Evolutionary conservation across 2,329 filamentous ascomycete species (phyloP).

Genomic region (Fusarium sp.): DNA sequence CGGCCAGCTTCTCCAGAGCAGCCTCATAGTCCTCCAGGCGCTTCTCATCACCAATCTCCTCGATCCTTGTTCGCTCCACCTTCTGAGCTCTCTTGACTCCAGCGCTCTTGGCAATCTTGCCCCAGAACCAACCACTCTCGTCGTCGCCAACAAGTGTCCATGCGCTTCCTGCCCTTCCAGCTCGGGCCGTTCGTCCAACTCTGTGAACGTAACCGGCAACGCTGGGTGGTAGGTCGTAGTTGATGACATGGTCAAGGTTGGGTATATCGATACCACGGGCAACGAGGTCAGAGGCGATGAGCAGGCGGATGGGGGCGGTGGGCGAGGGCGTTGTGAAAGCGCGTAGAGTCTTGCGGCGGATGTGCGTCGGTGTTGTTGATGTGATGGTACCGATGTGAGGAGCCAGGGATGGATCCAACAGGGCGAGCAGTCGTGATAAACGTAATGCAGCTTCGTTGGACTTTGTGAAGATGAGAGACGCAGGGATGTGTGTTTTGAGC

Average conservation of each 20-base stretch:
- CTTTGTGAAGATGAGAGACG: constrained; percentile 86
- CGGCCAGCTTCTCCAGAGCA: constrained; percentile 73
- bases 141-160: constrained; percentile 88
- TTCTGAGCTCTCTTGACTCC: constrained; percentile 61
- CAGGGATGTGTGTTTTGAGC: constrained; percentile 53
- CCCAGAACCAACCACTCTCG: constrained; percentile 94
- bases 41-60: constrained; percentile 61
- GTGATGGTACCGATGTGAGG: constrained; percentile 77
- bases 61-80: constrained; percentile 64
- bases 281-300: constrained; percentile 94
- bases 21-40: constrained; percentile 63
- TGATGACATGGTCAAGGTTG: constrained; percentile 85
- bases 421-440: constrained; percentile 80
- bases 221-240: constrained; percentile 90
- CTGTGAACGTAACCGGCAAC: constrained; percentile 90
- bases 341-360: constrained; percentile 75
- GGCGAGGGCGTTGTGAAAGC: constrained; percentile 77
- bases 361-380: constrained; percentile 80
- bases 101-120: constrained; percentile 76
- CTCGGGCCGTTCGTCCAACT: constrained; percentile 90
- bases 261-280: constrained; percentile 89
- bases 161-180: constrained; percentile 79
- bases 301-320: constrained; percentile 70
- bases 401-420: constrained; percentile 72
- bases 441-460: constrained; percentile 91